Evolutionary conservation across 2,329 filamentous ascomycete species (phyloP), one percentile per base, ranked within the genome.

Genomic region (Macrophomina phaseolina): DNA sequence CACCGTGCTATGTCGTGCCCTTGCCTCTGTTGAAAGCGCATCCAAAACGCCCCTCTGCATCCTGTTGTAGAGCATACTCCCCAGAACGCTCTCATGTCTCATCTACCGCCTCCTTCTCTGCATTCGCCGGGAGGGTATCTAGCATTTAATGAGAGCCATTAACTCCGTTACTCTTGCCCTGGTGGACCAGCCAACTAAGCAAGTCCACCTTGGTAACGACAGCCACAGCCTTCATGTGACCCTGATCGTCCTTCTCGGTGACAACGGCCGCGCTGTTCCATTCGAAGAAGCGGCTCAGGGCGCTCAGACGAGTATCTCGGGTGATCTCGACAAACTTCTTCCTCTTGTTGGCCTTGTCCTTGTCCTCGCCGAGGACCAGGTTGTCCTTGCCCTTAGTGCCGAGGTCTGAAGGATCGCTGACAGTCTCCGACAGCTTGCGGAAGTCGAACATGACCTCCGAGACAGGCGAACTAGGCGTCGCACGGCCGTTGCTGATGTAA

Each of bases 201-300:
- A 99, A 80, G 81, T 99, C 95, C 5, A 99, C 95, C 86, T 99
- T 99, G 38, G 95, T 98, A 7, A 96, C 94, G 8, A 99, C 89
- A 7, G 93, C 95, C 60, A 95, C 84, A 1, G 96, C 93, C 83
- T 92, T 96, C 71, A 89, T 77, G 53, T 86, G 86, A 12, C 82
- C 77, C 42, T 51, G 48, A 5, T 68, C 86, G 68, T 86, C 85
- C 71, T 87, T 85, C 78, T 98, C 94, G 0, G 94, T 99, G 3
- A 99, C 93, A 58, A 99, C 89, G 0, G 95, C 95, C 0, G 95
- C 94, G 72, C 91, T 95, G 81, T 99, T 98, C 93, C 95, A 98
- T 81, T 98, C 93, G 71, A 98, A 93, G 81, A 99, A 99, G 74
- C 91, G 89, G 83, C 93, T 94, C 64, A 99, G 85, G 52, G 91